Base-by-base conservation (phyloP, 768 basidiomycete species). In the Fistulinella prunicolor region DNA sequence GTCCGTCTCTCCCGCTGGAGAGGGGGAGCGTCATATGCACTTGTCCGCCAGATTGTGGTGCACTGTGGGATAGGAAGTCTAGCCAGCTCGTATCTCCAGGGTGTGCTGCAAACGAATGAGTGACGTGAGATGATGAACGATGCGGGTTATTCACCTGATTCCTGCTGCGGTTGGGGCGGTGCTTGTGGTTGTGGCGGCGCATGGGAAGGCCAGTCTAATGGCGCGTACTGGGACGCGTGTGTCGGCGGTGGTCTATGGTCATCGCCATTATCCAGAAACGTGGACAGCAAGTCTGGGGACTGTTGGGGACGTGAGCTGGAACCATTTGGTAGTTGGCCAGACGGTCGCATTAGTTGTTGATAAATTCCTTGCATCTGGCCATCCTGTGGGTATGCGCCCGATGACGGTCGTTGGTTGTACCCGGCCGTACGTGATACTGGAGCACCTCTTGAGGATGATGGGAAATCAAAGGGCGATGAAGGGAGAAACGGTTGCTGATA, bases 141-240 rank as follows among this genome's bases (percentile, higher is more conserved):
- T 10, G 10, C 2, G 32, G 8, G 14, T 35, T 34, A 38, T 56
- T 14, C 37, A 63, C 64, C 63, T 45, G 58, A 48, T 42, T 63
- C 60, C 38, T 69, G 63, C 23, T 54, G 63, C 41, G 53, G 46
- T 28, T 56, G 51, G 16, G 54, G 44, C 8, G 58, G 36, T 29
- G 39, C 23, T 44, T 53, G 66, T 19, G 48, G 57, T 35, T 58
- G 66, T n/a, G 58, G 42, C 3, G 65, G 46, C 8, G 51, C 55
- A 44, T 68, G 67, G 6, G 68, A 62, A 17, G 67, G 67, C 67
- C 67, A 68, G 43, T 68, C 67, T n/a, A 68, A 20, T 24, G 67
- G 38, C 4, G 32, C 41, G 9, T 58, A 68, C 13, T 64, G 64
- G 1, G 66, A 53, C 12, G 62, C 17, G 21, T 56, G 58, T 44